Evolutionary conservation across 2,329 filamentous ascomycete genomes (phyloP).

Genomic region (Arthrobotrys sphaeroides): DNA sequence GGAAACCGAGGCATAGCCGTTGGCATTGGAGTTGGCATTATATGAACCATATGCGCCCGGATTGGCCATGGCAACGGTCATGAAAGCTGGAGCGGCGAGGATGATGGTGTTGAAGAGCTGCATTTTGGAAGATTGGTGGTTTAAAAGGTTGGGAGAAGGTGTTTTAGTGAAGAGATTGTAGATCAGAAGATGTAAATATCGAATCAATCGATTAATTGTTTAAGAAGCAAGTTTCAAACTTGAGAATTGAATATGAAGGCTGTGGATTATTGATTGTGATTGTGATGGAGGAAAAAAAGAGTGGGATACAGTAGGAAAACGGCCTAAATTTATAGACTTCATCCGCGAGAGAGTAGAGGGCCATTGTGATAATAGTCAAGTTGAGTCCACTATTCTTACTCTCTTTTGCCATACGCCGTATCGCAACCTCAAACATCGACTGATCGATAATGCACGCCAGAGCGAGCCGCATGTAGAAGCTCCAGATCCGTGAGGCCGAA

Average conservation of each 20-base stretch:
- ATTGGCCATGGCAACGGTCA: conserved; percentile 20
- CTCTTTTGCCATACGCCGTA: neutral
- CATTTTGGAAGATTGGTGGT: conserved; percentile 15
- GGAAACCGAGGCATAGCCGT: neutral
- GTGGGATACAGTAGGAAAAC: neutral
- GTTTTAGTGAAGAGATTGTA: neutral
- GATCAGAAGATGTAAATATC: neutral
- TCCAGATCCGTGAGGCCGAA: neutral
- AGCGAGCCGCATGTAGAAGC: neutral
- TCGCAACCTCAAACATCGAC: neutral
- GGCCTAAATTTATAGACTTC: conserved; percentile 7
- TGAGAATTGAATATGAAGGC: neutral
- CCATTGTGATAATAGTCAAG: too few relatives aligned
- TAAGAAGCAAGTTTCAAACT: neutral
- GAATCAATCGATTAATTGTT: neutral
- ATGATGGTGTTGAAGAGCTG: conserved; percentile 28
- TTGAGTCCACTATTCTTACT: neutral
- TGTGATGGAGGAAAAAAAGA: neutral
- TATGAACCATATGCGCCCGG: neutral
- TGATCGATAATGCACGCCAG: neutral
- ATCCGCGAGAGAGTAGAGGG: neutral
- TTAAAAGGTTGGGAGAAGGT: neutral
- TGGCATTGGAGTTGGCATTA: neutral
- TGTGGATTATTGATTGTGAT: neutral
- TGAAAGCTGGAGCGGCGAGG: conserved; percentile 15